A percentile compares a stretch with the other conserved stretches of the same genome.
Evolutionary conservation across 2,329 filamentous ascomycete genomes (phyloP).

Genomic region (Penicillium sp.): DNA sequence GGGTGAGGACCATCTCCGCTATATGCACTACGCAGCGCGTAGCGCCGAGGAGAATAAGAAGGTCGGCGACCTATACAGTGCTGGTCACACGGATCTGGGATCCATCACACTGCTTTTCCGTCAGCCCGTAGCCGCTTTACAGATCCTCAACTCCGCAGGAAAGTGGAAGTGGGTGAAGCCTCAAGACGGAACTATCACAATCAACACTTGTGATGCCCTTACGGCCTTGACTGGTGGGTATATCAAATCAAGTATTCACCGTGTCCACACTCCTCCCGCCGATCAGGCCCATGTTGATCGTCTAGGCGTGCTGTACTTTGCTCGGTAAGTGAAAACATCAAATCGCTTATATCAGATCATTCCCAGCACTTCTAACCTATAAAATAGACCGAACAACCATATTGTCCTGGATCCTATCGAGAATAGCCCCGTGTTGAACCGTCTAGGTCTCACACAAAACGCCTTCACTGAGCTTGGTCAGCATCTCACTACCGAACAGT

Average conservation of each 20-base stretch:
- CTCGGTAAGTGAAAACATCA: conserved; percentile 32
- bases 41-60: conserved; percentile 49
- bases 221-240: conserved; percentile 52
- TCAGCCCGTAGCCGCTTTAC: conserved; percentile 58
- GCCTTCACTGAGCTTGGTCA: conserved; percentile 43
- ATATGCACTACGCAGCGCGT: conserved; percentile 60
- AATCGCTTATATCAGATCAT: background rate
- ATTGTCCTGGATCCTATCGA: conserved; percentile 40
- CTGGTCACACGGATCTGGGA: conserved; percentile 58
- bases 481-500: conserved; percentile 43
- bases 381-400: conserved; percentile 42
- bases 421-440: conserved; percentile 39
- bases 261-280: conserved; percentile 49
- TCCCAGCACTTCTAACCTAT: background rate
- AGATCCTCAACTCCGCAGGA: conserved; percentile 52
- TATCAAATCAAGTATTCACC: conserved; percentile 52
- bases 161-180: conserved; percentile 55
- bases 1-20: conserved; percentile 62
- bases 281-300: conserved; percentile 50
- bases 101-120: conserved; percentile 59
- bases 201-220: conserved; percentile 53
- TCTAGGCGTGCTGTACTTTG: conserved; percentile 48
- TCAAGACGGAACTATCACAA: conserved; percentile 52
- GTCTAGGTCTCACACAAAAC: conserved; percentile 39
- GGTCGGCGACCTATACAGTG: conserved; percentile 46